These are phyloP conservation scores for Kodamaea fukazawae DNA, from an alignment of 805 yeast genomes.

Conservation along the genomic window DNA sequence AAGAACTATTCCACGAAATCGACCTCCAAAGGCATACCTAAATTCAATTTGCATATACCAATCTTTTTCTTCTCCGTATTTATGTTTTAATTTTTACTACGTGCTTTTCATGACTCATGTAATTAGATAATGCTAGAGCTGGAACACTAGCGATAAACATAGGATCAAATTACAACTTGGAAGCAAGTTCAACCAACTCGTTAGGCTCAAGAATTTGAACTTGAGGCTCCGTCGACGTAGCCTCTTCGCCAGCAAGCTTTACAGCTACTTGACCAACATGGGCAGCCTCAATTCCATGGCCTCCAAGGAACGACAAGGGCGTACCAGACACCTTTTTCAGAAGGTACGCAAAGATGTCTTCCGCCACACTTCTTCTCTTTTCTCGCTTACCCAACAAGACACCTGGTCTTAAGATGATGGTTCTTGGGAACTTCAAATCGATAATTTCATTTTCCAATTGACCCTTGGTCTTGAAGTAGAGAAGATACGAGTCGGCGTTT, in stretches of 20 bases:
- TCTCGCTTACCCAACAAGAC: constrained; percentile 62
- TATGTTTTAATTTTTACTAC: constrained; percentile 2
- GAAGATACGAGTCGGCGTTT: constrained; percentile 49
- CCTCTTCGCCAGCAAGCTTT: constrained; percentile 27
- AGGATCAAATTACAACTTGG: constrained; percentile 1
- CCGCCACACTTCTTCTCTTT: constrained; percentile 35
- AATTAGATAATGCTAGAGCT: too few relatives aligned
- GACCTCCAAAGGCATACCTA: constrained; percentile 34
- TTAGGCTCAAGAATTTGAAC: constrained; percentile 21
- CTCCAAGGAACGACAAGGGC: constrained; percentile 10
- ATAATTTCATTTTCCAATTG: constrained; percentile 66
- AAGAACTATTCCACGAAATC: constrained; percentile 43
- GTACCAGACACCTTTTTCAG: constrained; percentile 24
- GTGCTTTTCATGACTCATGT: background rate
- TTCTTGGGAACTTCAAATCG: constrained; percentile 62
- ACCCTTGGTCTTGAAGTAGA: constrained; percentile 71
- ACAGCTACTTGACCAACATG: constrained; percentile 65
- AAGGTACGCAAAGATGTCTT: constrained; percentile 27
- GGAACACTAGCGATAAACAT: too few relatives aligned
- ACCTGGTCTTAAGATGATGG: constrained; percentile 80
- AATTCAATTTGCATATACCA: background rate
- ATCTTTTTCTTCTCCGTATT: constrained; percentile 1
- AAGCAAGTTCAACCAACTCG: constrained; percentile 21
- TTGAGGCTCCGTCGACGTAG: constrained; percentile 13
- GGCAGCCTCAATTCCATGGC: constrained; percentile 53